phyloP scores from a whole-genome alignment of 208 protist species.

The Naegleria gruberi region DNA sequence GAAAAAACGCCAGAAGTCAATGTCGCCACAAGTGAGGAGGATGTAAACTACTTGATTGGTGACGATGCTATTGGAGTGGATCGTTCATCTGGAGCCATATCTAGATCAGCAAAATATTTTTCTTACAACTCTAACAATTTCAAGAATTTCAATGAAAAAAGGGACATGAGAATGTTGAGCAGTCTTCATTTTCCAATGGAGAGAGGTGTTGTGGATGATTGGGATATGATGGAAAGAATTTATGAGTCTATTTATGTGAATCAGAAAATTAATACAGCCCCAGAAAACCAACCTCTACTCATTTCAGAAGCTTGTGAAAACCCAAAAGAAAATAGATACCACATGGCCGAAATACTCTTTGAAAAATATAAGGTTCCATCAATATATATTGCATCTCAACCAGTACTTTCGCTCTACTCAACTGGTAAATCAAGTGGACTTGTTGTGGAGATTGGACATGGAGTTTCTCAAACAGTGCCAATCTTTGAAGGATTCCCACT shows the following conservation, averaged over 20 bases:
- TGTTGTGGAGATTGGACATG: constrained; percentile 88
- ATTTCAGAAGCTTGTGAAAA: constrained; percentile 73
- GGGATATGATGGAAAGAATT: constrained; percentile 17
- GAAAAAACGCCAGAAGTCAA: not conserved
- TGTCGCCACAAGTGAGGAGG: not conserved
- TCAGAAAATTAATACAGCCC: not conserved
- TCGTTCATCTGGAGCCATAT: not conserved
- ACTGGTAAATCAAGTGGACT: constrained; percentile 66
- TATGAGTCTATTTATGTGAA: not conserved
- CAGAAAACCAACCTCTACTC: constrained; percentile 57
- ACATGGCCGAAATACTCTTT: constrained; percentile 70
- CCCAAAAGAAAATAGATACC: constrained; percentile 62
- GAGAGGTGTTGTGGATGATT: not conserved
- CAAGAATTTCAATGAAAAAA: not conserved
- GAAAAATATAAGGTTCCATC: constrained; percentile 60
- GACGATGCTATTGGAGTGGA: constrained; percentile 7
- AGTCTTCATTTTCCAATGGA: not conserved
- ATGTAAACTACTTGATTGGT: not conserved
- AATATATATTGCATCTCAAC: constrained; percentile 59
- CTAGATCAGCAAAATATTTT: not conserved
- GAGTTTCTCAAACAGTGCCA: constrained; percentile 92
- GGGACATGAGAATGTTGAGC: not conserved
- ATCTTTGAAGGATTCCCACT: constrained; percentile 92
- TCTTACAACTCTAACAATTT: not conserved
- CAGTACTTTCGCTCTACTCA: constrained; percentile 74